Evolutionary conservation across 2,329 filamentous ascomycete genomes (phyloP), one percentile per base, ranked within the genome.

Genomic region (Ceratocystis smalleyi): DNA sequence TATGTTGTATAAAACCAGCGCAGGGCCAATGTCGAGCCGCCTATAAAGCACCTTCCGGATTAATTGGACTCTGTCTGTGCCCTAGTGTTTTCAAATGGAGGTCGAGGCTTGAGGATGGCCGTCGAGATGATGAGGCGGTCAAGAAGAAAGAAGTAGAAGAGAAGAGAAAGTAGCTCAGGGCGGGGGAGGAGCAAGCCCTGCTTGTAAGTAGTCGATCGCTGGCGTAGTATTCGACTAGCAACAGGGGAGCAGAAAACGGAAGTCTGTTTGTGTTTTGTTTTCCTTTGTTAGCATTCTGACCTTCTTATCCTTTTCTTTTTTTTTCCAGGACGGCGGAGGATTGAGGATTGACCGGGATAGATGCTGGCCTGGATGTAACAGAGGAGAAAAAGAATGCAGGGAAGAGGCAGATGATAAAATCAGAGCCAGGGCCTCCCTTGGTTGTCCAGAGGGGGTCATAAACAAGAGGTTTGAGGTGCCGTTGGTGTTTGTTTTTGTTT

Each of bases 181-280:
- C 15, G 47, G 19, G 47, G 22, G 47, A 27, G 3, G 19, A 57
- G 54, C 24, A 57, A 17, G 24, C 54, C 47, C 27, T 32, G 54
- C 6, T 57, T 57, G 54, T 57, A 57, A 57, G 54, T 57, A 57
- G 54, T 57, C 54, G 27, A 35, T 35, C 54, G 30, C 15, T 32
- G 27, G 27, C 15, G 54, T 57, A n/a, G 54, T 57, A 57, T 57
- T 57, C 17, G 8, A 35, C 15, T 24, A 24, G 27, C 17, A 30
- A 30, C 54, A 57, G 54, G 54, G 47, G 54, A 24, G 3, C 54
- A 19, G 30, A 57, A 61, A 45, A 43, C 27, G 40, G 40, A 61
- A 45, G 59, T 61, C 40, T 45, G 59, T 61, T 45, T 64, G 65
- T 40, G 24, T 60, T 30, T 55, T 43, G 54, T 32, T 63, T 10